A percentile compares a stretch with the other conserved stretches of the same genome.
phyloP scores from a whole-genome alignment of 169 alveolate genomes.

The Sarcocystis neurona region DNA sequence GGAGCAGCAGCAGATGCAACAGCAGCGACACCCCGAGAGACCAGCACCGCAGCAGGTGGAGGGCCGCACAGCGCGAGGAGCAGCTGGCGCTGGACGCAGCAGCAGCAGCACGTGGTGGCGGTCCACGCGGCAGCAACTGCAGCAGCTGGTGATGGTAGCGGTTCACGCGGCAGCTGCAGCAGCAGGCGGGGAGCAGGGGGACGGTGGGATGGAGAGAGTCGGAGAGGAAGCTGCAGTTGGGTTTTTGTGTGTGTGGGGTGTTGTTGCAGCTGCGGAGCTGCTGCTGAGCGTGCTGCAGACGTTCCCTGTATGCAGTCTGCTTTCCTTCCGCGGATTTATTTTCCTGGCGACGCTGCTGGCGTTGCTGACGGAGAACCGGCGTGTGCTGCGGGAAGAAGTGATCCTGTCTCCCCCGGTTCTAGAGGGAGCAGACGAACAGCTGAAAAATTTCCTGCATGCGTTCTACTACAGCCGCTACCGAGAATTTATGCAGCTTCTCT shows the following conservation, averaged over 20 bases:
- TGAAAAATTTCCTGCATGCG: conserved; percentile 5
- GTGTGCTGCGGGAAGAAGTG: background rate
- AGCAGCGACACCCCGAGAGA: too few relatives aligned
- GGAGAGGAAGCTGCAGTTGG: too few relatives aligned
- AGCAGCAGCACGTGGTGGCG: too few relatives aligned
- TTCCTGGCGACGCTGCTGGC: conserved; percentile 85
- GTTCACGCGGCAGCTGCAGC: too few relatives aligned
- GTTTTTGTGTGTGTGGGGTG: background rate
- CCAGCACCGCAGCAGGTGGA: too few relatives aligned
- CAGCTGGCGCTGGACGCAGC: too few relatives aligned
- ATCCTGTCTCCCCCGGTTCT: background rate
- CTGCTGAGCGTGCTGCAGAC: conserved; percentile 90
- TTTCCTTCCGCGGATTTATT: conserved; percentile 90
- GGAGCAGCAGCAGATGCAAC: too few relatives aligned
- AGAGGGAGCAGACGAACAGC: conserved; percentile 37
- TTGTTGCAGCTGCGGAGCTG: conserved; percentile 64
- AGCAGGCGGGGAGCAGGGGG: too few relatives aligned
- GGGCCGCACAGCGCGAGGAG: too few relatives aligned
- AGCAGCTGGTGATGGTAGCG: too few relatives aligned
- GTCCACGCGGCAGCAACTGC: too few relatives aligned
- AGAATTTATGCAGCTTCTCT: conserved; percentile 8
- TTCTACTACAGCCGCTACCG: conserved; percentile 39
- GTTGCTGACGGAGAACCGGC: background rate
- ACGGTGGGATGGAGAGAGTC: too few relatives aligned
- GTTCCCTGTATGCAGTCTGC: conserved; percentile 93